Base-by-base conservation (phyloP, 1,284 basidiomycete species). In the Moesziomyces sp. region DNA sequence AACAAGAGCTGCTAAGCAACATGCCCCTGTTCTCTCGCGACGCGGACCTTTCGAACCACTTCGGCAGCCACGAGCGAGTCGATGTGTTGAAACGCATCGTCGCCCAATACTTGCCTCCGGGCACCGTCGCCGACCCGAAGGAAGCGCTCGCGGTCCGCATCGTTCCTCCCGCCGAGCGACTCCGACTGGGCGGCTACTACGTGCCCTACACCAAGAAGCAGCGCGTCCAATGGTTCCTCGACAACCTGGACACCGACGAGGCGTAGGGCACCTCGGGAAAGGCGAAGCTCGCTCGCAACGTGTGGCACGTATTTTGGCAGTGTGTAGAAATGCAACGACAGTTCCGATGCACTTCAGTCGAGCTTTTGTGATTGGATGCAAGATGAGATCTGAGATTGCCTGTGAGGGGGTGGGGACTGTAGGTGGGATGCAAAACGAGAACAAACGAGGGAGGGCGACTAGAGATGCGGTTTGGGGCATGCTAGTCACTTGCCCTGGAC, bases 191-290 rank as follows among this genome's bases (percentile, higher is more conserved):
- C 26, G 64, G 59, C 30, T 55, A 67, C 56, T 73, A 73, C 30
- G 64, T 67, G 11, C 70, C 70, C 35, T 73, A 64, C 52, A 73
- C 70, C 46, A 68, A 68, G 46, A 14, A 51, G 23, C 64, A 73
- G 43, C 70, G 70, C 30, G 30, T 73, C 18, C 45, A 46, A 24
- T 73, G 70, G 70, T 73, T 73, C 38, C 46, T 73, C 18, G 70
- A 63, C 53, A 67, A 73, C 45, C 43, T 73, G 10, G 54, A 67
- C 4, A 64, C 70, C 26, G 56, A 63, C 38, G 64, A 63, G 7
- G 70, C 70, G 21, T 73, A 13, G 16, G 14, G 16, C 16, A 18
- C 14, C 11, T 4, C 1, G 8, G 3, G 26, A 26, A 6, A 26
- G 26, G 26, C 26, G 26, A 26, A 26, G 26, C 26, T 26, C 26